These are phyloP conservation scores for Ophiocordyceps camponoti-leonardi DNA, from an alignment of 2,329 filamentous ascomycete genomes.

Conservation along the genomic window DNA sequence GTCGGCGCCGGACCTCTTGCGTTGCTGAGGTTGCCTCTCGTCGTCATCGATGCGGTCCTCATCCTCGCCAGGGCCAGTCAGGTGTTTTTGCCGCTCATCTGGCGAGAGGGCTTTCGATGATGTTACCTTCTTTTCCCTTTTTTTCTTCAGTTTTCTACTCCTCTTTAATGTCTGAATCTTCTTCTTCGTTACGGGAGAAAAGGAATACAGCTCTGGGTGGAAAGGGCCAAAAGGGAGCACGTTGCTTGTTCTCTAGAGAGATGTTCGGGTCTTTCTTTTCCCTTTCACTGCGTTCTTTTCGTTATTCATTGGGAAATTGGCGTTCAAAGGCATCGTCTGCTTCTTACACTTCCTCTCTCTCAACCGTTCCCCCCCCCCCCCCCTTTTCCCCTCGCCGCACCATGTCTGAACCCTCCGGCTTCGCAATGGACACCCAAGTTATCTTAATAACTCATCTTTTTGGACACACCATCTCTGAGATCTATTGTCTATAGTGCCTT, in stretches of 20 bases:
- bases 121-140: neutral
- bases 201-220: neutral
- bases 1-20: constrained; percentile 15
- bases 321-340: no score
- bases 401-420: no score
- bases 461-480: neutral
- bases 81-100: constrained; percentile 71
- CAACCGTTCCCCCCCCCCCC: no score
- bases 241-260: no score
- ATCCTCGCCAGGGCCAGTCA: constrained; percentile 68
- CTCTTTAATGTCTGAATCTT: neutral
- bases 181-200: neutral
- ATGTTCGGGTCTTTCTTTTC: neutral
- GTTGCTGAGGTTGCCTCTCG: constrained; percentile 35
- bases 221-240: neutral
- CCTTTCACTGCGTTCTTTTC: neutral
- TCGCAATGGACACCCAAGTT: no score
- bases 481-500: neutral
- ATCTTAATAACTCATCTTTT: neutral
- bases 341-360: no score
- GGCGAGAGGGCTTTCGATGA: constrained; percentile 36
- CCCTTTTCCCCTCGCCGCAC: no score
- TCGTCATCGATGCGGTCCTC: constrained; percentile 45
- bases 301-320: neutral
- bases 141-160: neutral